Evolutionary conservation across 306 rosid genomes (phyloP), one percentile per base, ranked within the genome.

Genomic region (Arachis stenosperma): DNA sequence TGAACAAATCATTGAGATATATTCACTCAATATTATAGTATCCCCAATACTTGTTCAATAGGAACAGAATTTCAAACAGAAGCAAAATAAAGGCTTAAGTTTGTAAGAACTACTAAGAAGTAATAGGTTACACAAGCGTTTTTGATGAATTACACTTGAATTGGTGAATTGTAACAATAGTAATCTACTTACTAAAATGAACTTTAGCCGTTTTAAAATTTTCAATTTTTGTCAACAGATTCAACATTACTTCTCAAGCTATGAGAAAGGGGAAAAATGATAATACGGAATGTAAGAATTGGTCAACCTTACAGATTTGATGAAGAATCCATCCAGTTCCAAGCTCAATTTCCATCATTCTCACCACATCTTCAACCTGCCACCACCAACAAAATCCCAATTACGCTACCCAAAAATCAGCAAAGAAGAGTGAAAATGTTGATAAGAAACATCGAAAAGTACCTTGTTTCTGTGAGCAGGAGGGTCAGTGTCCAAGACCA

Each of bases 261-360:
- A 13, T 3, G 55, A 50, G 5, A 42, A 6, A 6, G 9, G 46
- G 9, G 9, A 6, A 42, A 42, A 42, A 42, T 42, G 9, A 5
- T 42, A 2, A 42, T 42, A 42, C 37, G 4, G 37, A 33, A 33
- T 2, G 44, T 57, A 37, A 43, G 79, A 40, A 12, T 33, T 6
- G 36, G 22, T 22, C 67, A 74, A 93, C 96, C 96, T 89, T 90
- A 68, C 84, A 91, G 69, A 59, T 71, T 67, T 91, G 80, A 51
- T 82, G 86, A 79, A 77, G 70, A 43, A 86, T 89, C 94, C 97
- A 94, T 59, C 85, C 84, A 75, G 79, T 81, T 75, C 87, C 98
- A 6, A 92, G 86, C 44, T 93, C 97, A 42, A 61, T 85, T 79
- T 88, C 96, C 95, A 94, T 88, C 97, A 85, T 84, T 58, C 75